Percentiles rank a stretch among this genome's conserved stretches.
phyloP scores from a whole-genome alignment of 768 basidiomycete genomes.

The Cystofilobasidium macerans region DNA sequence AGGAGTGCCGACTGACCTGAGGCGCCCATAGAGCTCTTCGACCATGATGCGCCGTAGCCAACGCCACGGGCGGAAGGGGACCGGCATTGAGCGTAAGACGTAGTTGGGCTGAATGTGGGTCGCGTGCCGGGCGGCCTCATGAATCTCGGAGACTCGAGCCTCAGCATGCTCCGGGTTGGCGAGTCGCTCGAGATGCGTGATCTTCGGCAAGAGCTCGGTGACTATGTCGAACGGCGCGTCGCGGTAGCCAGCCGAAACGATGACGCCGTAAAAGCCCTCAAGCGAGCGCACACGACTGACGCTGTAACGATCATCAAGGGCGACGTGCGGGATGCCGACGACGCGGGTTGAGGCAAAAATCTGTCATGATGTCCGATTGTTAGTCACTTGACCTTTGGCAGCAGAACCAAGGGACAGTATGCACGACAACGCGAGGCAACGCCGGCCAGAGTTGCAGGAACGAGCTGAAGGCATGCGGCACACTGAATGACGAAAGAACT shows the following conservation, averaged over 20 bases:
- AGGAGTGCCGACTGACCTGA: no score
- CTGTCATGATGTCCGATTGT: no score
- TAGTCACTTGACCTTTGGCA: no score
- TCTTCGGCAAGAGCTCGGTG: slow-evolving; percentile 45
- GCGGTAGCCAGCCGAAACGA: slow-evolving; percentile 52
- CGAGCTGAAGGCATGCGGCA: slow-evolving; percentile 56
- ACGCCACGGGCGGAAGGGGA: slow-evolving; percentile 38
- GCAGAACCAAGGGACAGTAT: no score
- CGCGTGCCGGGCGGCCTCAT: slow-evolving; percentile 39
- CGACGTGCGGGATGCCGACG: slow-evolving; percentile 46
- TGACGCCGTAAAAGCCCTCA: slow-evolving; percentile 52
- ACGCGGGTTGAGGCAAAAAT: slow-evolving; percentile 55
- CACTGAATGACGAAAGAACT: slow-evolving; percentile 47
- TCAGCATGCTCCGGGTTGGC: slow-evolving; percentile 35
- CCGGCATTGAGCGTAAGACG: slow-evolving; percentile 32
- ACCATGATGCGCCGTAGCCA: slow-evolving; percentile 48
- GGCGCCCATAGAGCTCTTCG: slow-evolving; percentile 53
- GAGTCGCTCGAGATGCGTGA: slow-evolving; percentile 45
- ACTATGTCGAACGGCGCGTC: slow-evolving; percentile 41
- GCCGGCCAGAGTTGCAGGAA: slow-evolving; percentile 59
- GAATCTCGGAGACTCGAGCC: slow-evolving; percentile 42
- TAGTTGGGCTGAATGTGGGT: slow-evolving; percentile 45
- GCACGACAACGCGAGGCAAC: slow-evolving; percentile 55
- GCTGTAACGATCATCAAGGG: slow-evolving; percentile 47
- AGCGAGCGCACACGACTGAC: slow-evolving; percentile 52